These are phyloP conservation scores for Sugiyamaella boreocaroliniensis DNA, from an alignment of 805 yeast species.

Conservation along the genomic window DNA sequence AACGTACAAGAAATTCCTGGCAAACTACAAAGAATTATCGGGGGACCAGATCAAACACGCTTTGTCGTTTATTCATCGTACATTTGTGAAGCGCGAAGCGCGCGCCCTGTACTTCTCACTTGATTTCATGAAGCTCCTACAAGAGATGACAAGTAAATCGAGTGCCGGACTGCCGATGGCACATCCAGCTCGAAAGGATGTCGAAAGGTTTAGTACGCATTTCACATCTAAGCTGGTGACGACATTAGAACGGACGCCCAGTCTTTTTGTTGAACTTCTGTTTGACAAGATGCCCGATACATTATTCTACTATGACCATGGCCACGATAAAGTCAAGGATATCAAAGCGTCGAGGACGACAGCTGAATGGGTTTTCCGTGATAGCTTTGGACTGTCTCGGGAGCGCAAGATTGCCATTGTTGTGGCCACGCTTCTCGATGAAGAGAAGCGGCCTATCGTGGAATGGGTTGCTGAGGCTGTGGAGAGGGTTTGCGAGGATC, in stretches of 20 bases:
- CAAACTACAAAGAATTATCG: conserved; percentile 54
- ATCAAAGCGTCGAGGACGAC: conserved; percentile 12
- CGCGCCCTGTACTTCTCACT: conserved; percentile 56
- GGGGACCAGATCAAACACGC: conserved; percentile 56
- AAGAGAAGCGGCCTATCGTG: conserved; percentile 39
- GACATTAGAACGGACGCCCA: conserved; percentile 45
- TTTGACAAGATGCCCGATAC: conserved; percentile 50
- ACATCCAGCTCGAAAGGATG: conserved; percentile 47
- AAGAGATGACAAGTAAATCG: conserved; percentile 46
- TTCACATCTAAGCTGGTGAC: conserved; percentile 54
- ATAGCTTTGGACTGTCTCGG: conserved; percentile 25
- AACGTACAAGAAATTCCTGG: conserved; percentile 56
- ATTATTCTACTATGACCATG: conserved; percentile 52
- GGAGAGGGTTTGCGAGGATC: conserved; percentile 1
- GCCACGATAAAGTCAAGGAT: conserved; percentile 37
- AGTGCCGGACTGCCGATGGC: conserved; percentile 37
- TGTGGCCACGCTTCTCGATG: conserved; percentile 43
- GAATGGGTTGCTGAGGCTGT: conserved; percentile 37
- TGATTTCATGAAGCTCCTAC: conserved; percentile 60
- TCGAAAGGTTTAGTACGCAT: conserved; percentile 57
- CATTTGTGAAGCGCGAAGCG: conserved; percentile 57
- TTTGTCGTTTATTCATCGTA: conserved; percentile 61
- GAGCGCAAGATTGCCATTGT: conserved; percentile 47
- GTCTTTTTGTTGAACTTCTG: conserved; percentile 55
- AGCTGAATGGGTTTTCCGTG: conserved; percentile 27